These are phyloP conservation scores for Starmera stellimalicola DNA, from an alignment of 1,139 yeast species.

Conservation along the genomic window DNA sequence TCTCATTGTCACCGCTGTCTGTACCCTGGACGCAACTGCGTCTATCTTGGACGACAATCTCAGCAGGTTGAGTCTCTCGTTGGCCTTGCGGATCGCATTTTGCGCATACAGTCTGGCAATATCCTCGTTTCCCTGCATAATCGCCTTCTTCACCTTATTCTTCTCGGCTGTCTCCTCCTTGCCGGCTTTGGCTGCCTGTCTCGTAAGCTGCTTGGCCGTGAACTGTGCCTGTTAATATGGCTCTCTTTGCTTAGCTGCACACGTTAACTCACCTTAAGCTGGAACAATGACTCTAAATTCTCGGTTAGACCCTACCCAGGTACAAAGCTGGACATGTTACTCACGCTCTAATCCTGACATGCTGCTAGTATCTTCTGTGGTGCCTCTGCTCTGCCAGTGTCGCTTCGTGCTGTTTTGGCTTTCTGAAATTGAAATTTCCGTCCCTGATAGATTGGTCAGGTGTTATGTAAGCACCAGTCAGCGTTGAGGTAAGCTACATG, in stretches of 20 bases:
- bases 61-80: slow-evolving; percentile 75
- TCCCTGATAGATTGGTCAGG: too few relatives aligned
- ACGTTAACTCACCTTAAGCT: slow-evolving; percentile 30
- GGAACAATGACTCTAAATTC: slow-evolving; percentile 41
- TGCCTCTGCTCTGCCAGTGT: too few relatives aligned
- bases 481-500: too few relatives aligned
- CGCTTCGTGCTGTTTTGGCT: too few relatives aligned
- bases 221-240: slow-evolving; percentile 33
- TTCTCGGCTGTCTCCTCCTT: slow-evolving; percentile 86
- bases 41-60: slow-evolving; percentile 85
- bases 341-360: too few relatives aligned
- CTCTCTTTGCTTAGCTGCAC: background rate
- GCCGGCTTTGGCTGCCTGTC: slow-evolving; percentile 85
- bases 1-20: slow-evolving; percentile 96
- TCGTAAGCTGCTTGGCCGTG: slow-evolving; percentile 85
- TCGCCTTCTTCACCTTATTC: slow-evolving; percentile 82
- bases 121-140: slow-evolving; percentile 80
- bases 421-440: too few relatives aligned
- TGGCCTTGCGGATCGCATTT: slow-evolving; percentile 86
- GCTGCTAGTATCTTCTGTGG: too few relatives aligned
- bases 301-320: too few relatives aligned
- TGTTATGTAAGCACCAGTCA: too few relatives aligned
- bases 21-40: slow-evolving; percentile 92
- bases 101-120: slow-evolving; percentile 93
- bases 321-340: too few relatives aligned